Evolutionary conservation across 2,329 filamentous ascomycete species (phyloP).

Genomic region (Elsinoe arachidis): DNA sequence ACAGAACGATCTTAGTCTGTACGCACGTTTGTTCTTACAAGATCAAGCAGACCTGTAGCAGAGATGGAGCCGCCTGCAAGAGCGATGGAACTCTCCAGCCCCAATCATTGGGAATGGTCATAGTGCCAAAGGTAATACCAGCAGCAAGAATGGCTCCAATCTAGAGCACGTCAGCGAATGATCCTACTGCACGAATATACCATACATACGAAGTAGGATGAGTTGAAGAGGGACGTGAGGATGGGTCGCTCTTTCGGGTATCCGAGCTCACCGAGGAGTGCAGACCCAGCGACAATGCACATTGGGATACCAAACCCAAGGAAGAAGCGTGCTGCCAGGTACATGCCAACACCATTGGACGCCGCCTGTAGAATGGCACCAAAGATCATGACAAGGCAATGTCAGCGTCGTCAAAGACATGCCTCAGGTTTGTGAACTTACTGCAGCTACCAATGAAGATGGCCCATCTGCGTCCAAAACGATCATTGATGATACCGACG

Average conservation of each 20-base stretch:
- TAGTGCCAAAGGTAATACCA: constrained; percentile 56
- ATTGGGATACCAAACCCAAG: constrained; percentile 30
- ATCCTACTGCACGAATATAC: constrained; percentile 14
- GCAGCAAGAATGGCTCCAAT: constrained; percentile 49
- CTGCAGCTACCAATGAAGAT: constrained; percentile 9
- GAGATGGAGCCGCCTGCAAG: constrained; percentile 39
- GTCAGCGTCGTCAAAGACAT: background rate
- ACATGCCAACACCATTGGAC: constrained; percentile 19
- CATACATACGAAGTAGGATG: constrained; percentile 12
- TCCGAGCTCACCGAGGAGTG: constrained; percentile 39
- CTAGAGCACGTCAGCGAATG: constrained; percentile 46
- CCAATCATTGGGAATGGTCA: constrained; percentile 37
- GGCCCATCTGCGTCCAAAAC: background rate
- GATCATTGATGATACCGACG: background rate
- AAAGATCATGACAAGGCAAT: background rate
- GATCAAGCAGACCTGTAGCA: constrained; percentile 45
- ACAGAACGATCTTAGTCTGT: constrained; percentile 33
- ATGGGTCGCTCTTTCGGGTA: constrained; percentile 34
- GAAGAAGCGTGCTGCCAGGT: constrained; percentile 31
- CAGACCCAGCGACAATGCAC: constrained; percentile 27
- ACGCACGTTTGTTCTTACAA: constrained; percentile 30
- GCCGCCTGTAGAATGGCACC: background rate
- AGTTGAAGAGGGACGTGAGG: constrained; percentile 25
- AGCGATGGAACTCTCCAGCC: constrained; percentile 44
- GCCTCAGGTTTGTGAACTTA: constrained; percentile 2